Percentiles rank a stretch among this genome's conserved stretches.
Evolutionary conservation across 2,329 filamentous ascomycete genomes (phyloP).

Genomic region (Dissoconium aciculare): DNA sequence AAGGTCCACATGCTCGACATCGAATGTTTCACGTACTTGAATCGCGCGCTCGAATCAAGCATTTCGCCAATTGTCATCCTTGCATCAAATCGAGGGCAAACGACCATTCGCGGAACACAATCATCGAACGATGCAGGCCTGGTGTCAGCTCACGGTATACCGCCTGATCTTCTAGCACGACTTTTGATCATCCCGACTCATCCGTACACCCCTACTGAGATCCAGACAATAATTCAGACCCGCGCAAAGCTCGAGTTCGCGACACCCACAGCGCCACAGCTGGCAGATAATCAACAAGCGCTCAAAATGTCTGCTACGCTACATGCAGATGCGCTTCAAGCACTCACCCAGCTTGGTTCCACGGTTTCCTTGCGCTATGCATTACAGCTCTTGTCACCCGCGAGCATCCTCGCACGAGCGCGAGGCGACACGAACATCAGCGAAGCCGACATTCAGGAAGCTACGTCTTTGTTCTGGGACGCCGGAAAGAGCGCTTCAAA

Average conservation of each 20-base stretch:
- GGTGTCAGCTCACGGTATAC: slow-evolving; percentile 75
- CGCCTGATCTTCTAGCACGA: slow-evolving; percentile 80
- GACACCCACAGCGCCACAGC: slow-evolving; percentile 21
- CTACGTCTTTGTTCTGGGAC: slow-evolving; percentile 34
- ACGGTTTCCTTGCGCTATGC: slow-evolving; percentile 86
- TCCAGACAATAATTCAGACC: slow-evolving; percentile 79
- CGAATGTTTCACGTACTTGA: slow-evolving; percentile 97
- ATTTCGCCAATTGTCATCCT: slow-evolving; percentile 96
- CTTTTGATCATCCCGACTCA: slow-evolving; percentile 93
- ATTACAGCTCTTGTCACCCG: slow-evolving; percentile 76
- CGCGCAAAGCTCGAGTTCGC: slow-evolving; percentile 40
- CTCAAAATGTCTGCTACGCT: slow-evolving; percentile 68
- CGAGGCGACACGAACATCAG: slow-evolving; percentile 29
- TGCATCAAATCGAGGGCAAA: slow-evolving; percentile 90
- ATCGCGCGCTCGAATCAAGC: slow-evolving; percentile 86
- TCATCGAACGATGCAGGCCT: slow-evolving; percentile 50
- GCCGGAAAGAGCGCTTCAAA: slow-evolving; percentile 32
- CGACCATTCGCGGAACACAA: slow-evolving; percentile 65
- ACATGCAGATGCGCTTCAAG: slow-evolving; percentile 69
- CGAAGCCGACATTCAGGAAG: slow-evolving; percentile 42
- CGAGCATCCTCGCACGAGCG: slow-evolving; percentile 79
- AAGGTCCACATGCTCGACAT: slow-evolving; percentile 99
- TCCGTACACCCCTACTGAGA: slow-evolving; percentile 74
- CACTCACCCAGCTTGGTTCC: slow-evolving; percentile 73
- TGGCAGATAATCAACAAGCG: slow-evolving; percentile 19